These are phyloP conservation scores for Spergularia bocconei DNA, from an alignment of 148 eudicot genomes.

Conservation along the genomic window DNA sequence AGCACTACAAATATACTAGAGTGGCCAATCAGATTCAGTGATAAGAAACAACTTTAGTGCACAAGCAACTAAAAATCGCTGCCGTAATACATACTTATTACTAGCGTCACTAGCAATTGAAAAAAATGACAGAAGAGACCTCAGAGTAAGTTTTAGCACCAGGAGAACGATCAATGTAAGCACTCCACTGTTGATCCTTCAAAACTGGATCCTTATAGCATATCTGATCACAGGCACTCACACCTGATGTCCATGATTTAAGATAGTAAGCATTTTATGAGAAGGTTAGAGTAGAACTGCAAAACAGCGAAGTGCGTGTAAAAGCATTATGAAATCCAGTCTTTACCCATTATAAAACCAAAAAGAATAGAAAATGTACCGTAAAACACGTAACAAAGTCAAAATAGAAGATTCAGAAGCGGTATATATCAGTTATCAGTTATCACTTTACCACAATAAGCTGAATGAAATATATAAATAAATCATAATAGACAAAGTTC, in stretches of 20 bases:
- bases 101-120: too few relatives aligned
- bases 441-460: neutral
- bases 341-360: neutral
- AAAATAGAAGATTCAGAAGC: neutral
- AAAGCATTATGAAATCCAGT: neutral
- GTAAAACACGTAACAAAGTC: neutral
- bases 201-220: slow-evolving; percentile 97
- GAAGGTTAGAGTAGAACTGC: neutral
- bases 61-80: neutral
- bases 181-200: slow-evolving; percentile 93
- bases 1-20: too few relatives aligned
- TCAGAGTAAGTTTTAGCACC: slow-evolving; percentile 77
- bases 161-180: slow-evolving; percentile 98
- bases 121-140: slow-evolving; percentile 37
- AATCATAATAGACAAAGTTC: neutral
- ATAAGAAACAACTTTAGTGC: neutral
- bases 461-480: neutral
- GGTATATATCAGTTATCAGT: neutral
- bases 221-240: slow-evolving; percentile 74
- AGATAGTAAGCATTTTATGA: slow-evolving; percentile 4
- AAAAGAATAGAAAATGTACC: neutral
- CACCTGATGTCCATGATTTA: slow-evolving; percentile 42
- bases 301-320: too few relatives aligned
- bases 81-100: too few relatives aligned
- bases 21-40: neutral